Evolutionary conservation across 2,329 filamentous ascomycete species (phyloP), one percentile per base, ranked within the genome.

Genomic region (Lachnellula suecica): DNA sequence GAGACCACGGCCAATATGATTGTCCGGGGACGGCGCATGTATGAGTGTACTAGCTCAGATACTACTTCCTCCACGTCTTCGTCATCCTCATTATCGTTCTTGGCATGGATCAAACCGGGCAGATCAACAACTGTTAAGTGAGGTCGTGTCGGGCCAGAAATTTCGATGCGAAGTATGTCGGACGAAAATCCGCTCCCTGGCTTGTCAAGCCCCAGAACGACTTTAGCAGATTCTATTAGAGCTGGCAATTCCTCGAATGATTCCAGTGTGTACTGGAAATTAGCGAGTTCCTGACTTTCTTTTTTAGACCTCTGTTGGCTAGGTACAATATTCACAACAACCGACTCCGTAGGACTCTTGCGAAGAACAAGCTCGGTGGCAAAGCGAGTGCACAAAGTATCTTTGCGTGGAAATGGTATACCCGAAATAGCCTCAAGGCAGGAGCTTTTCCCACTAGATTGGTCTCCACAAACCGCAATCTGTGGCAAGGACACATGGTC

Each of bases 111-210:
- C 5, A 85, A 65, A 1, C 81, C 81, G 0, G 81, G 81, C 1
- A 84, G 70, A 62, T 85, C 81, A 2, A 85, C 79, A 27, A 84
- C 71, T 0, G 81, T 84, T 17, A 85, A 69, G 17, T 81, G 75
- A 1, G 74, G 75, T 17, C 71, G 70, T 3, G 71, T 62, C 22
- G 58, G 56, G 2, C 56, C 53, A 4, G 31, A 52, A 17, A 59
- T 24, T 38, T 57, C 51, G 29, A 60, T 38, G 5, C 58, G 49
- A n/a, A 58, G 24, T 7, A 51, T 38, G 38, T 59, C 52, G 11
- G 43, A 46, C 15, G 49, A 58, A 29, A 56, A 59, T 24, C 60
- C 61, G 59, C 5, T 73, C 1, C 40, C 49, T 17, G 19, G 11
- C 29, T 15, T 11, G 13, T 37, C 34, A 5, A 54, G 20, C 2